Base-by-base conservation (phyloP, 2,329 filamentous ascomycete species). In the Stemphylium beticola region DNA sequence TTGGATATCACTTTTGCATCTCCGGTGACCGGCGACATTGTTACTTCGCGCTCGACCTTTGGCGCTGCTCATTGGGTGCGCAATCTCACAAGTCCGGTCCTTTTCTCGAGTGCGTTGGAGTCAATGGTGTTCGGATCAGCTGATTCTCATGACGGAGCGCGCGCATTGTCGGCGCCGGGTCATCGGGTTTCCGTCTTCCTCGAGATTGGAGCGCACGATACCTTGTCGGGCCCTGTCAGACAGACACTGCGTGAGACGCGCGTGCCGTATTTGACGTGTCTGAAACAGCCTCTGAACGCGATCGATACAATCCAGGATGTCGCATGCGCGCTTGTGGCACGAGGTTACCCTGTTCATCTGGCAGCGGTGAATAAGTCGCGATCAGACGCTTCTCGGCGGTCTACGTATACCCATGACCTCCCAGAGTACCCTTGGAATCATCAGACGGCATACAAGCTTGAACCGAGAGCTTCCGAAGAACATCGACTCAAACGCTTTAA, bases 191-290 rank as follows among this genome's bases (percentile, higher is more conserved):
- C 22, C 8, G 22, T 24, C 6, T 15, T 68, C 4, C 10, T 68
- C 2, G 65, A 68, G 22, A 49, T 65, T 33, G 65, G 65, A 14
- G 71, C 75, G 9, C 73, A 76, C 17, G 31, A 77, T 0, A 74
- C 78, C 4, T 69, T 83, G 4, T 77, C 76, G 49, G 72, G 73
- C 0, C 79, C 81, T 0, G 69, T 74, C 0, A 65, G 55, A 2
- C 71, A 79, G 47, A 78, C 68, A 1, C 63, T 78, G 26, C 64
- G 46, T 32, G 26, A 42, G 33, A 34, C 33, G 18, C 22, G 22
- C 22, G n/a, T 37, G 26, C 18, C 45, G 17, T 42, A 47, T 34
- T 1, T 54, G 11, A n/a, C 34, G 11, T 26, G 58, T 60, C 40
- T 71, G 8, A 61, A 59, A 22, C 38, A 63, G 2, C 12, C n/a